These are phyloP conservation scores for Porogramme epimiltina DNA, from an alignment of 1,284 basidiomycete genomes.

Conservation along the genomic window DNA sequence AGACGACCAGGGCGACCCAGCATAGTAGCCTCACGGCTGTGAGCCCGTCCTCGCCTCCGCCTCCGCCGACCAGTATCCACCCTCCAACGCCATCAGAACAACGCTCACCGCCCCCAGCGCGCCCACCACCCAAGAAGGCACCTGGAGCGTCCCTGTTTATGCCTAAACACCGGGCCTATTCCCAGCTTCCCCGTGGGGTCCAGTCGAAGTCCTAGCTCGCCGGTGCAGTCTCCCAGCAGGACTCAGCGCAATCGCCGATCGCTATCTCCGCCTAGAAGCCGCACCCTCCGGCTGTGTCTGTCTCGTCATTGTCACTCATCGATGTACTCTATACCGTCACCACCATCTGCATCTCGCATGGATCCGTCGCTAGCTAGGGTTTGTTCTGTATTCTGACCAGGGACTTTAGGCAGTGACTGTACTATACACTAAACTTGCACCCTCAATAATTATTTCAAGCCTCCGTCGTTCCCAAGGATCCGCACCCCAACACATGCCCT, in stretches of 20 bases:
- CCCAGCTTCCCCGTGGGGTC: constrained; percentile 44
- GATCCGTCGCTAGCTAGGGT: background rate
- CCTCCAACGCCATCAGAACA: constrained; percentile 11
- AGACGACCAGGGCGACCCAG: background rate
- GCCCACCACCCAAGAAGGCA: constrained; percentile 53
- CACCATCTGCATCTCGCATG: background rate
- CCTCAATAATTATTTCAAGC: background rate
- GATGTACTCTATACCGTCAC: constrained; percentile 4
- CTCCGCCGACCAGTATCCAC: background rate
- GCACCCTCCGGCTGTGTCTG: background rate
- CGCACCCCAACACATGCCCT: too few species aligned
- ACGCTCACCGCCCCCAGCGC: constrained; percentile 9
- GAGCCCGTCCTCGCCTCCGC: constrained; percentile 1
- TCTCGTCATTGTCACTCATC: background rate
- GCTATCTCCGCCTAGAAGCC: constrained; percentile 3
- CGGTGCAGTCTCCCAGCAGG: background rate
- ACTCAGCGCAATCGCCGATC: background rate
- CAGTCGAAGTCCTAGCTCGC: constrained; percentile 16
- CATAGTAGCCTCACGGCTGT: constrained; percentile 4
- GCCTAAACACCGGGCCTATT: constrained; percentile 70
- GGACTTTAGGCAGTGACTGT: background rate
- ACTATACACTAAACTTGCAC: background rate
- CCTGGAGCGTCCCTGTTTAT: constrained; percentile 70
- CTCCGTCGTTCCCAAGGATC: background rate
- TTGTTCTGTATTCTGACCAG: background rate